Conservation (phyloP, 1,284 basidiomycete species). For the Ceratobasidium sp. region DNA sequence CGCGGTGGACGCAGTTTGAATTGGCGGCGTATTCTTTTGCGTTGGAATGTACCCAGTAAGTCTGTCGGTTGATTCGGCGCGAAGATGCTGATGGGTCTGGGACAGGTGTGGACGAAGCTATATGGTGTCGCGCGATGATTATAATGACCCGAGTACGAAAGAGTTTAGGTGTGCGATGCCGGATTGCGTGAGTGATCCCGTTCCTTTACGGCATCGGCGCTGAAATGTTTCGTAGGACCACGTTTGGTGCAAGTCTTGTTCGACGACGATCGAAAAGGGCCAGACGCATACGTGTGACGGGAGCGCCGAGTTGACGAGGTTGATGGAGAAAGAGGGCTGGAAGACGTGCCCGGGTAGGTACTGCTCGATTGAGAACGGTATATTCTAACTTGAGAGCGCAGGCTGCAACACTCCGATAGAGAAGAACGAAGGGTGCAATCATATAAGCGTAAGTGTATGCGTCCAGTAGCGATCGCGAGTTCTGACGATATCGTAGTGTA, state of each 20-base stretch:
- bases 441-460: constrained; percentile 47
- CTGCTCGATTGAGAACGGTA: not conserved
- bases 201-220: not conserved
- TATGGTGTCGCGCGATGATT: constrained; percentile 42
- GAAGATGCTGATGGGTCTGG: not conserved
- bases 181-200: constrained; percentile 24
- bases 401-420: constrained; percentile 47
- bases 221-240: constrained; percentile 5
- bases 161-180: constrained; percentile 47
- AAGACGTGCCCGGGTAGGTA: constrained; percentile 45
- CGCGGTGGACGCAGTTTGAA: constrained; percentile 68
- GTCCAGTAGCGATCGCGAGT: not conserved
- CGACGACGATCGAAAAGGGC: constrained; percentile 44
- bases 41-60: constrained; percentile 67
- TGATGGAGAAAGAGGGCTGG: constrained; percentile 47
- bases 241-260: constrained; percentile 48
- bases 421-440: constrained; percentile 47
- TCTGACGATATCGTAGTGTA: constrained; percentile 32
- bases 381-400: not conserved
- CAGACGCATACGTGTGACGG: constrained; percentile 48
- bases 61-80: constrained; percentile 41
- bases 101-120: constrained; percentile 29
- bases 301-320: constrained; percentile 44
- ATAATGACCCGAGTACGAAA: constrained; percentile 38
- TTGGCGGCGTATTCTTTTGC: constrained; percentile 66